Base-by-base conservation (phyloP, 257 asterid genomes). In the Thymus quinquecostatus region DNA sequence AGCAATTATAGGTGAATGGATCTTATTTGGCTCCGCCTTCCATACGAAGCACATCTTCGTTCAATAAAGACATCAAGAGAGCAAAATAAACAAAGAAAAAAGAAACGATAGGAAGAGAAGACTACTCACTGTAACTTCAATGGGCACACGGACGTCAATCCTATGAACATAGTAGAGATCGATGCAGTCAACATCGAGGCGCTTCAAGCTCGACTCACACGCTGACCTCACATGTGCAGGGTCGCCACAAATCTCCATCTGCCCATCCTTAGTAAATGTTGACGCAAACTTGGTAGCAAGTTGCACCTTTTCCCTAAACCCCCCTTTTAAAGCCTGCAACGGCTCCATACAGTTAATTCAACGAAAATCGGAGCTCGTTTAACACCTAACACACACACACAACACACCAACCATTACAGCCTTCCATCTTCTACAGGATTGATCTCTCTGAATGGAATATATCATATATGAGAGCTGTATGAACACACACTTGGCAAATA, bases 151-250 rank as follows among this genome's bases (percentile, higher is more conserved):
- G 0, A 44, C 32, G 64, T 64, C 69, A 1, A 64, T 73, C 32
- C 82, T 77, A 70, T 81, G 88, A 81, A 65, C 75, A 32, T 84
- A 78, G 10, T 84, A 84, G 75, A 84, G 84, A 68, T 84, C 88
- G 45, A 84, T 84, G 73, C 54, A 84, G 40, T 81, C 84, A 1
- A 75, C 50, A 13, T 76, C 84, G 28, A 83, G 88, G 43, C 88
- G 88, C 70, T 76, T 76, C 88, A 83, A 78, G 78, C 86, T 83
- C 3, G 79, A 66, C 75, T 83, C 85, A 14, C 88, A 83, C 0
- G 85, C 34, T 7, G 82, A 64, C 48, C 89, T 75, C 21, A 82
- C 86, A 29, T 82, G 73, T 56, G 69, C 66, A 0, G 86, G 86
- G 1, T 84, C 80, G 8, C 89, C 89, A 9, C 43, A 30, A 36